phyloP scores from a whole-genome alignment of 1,139 yeast genomes.

The Magnusiomyces tetraspermus region DNA sequence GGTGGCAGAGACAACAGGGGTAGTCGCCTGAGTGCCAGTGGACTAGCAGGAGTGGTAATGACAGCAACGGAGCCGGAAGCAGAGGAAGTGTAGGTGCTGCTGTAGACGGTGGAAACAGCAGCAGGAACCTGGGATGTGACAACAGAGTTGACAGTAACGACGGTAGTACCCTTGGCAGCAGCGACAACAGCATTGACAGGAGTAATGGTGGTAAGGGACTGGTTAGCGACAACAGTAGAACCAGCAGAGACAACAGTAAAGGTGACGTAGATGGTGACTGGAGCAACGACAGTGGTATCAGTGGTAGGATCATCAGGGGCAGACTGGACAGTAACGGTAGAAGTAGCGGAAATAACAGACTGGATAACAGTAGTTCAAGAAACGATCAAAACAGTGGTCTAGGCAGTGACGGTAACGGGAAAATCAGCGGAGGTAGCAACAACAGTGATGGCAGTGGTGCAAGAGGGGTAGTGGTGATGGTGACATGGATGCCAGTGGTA shows the following conservation, averaged over 20 bases:
- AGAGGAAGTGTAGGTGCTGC: not conserved
- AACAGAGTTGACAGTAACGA: no score
- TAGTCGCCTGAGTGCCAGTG: not conserved
- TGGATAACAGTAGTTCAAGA: not conserved
- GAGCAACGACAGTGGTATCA: not conserved
- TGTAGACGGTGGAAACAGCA: not conserved
- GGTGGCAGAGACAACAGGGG: not conserved
- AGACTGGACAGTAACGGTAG: not conserved
- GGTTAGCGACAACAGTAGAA: not conserved
- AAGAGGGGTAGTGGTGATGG: not conserved
- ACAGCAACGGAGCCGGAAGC: not conserved
- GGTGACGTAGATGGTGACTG: not conserved
- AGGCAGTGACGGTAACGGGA: not conserved
- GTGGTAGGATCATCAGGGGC: not conserved
- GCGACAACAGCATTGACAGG: not conserved
- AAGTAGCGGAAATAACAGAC: not conserved
- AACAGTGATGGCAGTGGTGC: no score
- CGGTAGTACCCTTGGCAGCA: not conserved
- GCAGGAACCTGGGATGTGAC: no score
- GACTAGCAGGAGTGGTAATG: not conserved
- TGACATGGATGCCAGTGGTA: not conserved
- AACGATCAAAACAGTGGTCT: not conserved
- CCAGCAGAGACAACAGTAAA: not conserved
- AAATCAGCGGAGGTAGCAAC: not conserved
- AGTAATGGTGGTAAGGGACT: not conserved